Percentiles rank a stretch among this genome's conserved stretches.
These are phyloP conservation scores for Suillus americanus DNA, from an alignment of 768 basidiomycete genomes.

Conservation along the genomic window DNA sequence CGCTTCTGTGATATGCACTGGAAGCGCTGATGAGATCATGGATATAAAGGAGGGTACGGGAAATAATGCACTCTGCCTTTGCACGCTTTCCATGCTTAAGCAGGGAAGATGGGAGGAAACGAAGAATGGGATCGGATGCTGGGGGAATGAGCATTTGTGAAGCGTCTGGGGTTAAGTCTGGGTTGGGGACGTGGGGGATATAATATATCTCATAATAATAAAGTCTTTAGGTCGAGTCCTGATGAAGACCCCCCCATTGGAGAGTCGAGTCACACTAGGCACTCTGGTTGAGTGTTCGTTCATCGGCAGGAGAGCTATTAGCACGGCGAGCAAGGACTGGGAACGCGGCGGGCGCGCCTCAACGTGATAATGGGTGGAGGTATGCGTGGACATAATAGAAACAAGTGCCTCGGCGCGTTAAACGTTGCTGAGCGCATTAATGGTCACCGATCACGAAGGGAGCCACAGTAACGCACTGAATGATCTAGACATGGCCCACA, in stretches of 20 bases:
- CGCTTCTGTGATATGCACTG: constrained; percentile 53
- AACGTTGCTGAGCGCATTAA: background rate
- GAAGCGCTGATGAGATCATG: constrained; percentile 67
- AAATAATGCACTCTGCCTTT: constrained; percentile 53
- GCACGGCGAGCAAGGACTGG: constrained; percentile 14
- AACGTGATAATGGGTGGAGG: background rate
- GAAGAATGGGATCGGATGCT: constrained; percentile 71
- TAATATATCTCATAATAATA: background rate
- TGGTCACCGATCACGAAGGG: background rate
- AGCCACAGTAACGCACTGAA: too few relatives aligned
- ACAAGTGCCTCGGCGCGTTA: background rate
- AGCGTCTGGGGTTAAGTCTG: background rate
- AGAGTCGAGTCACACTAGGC: constrained; percentile 19
- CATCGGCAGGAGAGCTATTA: constrained; percentile 18
- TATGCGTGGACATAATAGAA: background rate
- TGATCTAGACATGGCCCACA: too few relatives aligned
- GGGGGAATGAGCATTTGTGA: constrained; percentile 60
- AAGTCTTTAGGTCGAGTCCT: constrained; percentile 15
- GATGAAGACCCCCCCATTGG: constrained; percentile 25
- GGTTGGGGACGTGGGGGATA: background rate
- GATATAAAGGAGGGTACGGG: constrained; percentile 67
- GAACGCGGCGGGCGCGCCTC: background rate
- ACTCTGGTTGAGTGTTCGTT: constrained; percentile 23
- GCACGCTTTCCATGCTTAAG: constrained; percentile 67
- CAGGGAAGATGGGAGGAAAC: constrained; percentile 61